phyloP scores from a whole-genome alignment of 2,329 filamentous ascomycete species.

The Verticillium nubilum region DNA sequence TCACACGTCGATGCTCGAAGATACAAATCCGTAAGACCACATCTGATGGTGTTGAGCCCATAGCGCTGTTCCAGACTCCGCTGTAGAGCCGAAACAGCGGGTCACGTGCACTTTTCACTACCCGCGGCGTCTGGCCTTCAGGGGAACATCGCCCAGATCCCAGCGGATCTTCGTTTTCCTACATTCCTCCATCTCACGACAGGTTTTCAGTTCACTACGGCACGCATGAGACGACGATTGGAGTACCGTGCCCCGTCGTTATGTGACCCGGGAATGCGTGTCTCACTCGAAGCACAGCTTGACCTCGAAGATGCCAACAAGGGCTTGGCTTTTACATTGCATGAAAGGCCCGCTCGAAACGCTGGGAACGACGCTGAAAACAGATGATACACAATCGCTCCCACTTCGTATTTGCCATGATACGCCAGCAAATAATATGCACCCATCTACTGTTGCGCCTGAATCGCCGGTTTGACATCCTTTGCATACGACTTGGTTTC shows the following conservation, averaged over 20 bases:
- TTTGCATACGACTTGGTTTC: constrained; percentile 62
- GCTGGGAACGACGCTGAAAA: not conserved
- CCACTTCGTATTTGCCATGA: not conserved
- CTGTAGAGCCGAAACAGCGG: not conserved
- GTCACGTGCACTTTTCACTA: not conserved
- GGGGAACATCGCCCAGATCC: not conserved
- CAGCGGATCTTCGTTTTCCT: not conserved
- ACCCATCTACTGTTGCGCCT: not conserved
- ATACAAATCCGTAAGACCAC: not conserved
- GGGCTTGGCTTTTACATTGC: not conserved
- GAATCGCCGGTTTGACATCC: constrained; percentile 16
- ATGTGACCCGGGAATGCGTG: not conserved
- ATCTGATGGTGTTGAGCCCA: not conserved
- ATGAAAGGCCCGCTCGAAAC: not conserved
- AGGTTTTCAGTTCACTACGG: not conserved
- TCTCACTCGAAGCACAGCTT: not conserved
- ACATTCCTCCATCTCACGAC: not conserved
- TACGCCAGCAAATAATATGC: not conserved
- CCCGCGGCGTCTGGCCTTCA: not conserved
- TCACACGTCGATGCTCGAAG: not conserved
- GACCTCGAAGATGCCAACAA: not conserved
- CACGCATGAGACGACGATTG: not conserved
- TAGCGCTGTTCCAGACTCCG: not conserved
- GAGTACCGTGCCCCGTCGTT: not conserved
- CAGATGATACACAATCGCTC: not conserved